These are phyloP conservation scores for Aspergillus bertholletiae DNA, from an alignment of 495 filamentous ascomycete species.

Conservation along the genomic window DNA sequence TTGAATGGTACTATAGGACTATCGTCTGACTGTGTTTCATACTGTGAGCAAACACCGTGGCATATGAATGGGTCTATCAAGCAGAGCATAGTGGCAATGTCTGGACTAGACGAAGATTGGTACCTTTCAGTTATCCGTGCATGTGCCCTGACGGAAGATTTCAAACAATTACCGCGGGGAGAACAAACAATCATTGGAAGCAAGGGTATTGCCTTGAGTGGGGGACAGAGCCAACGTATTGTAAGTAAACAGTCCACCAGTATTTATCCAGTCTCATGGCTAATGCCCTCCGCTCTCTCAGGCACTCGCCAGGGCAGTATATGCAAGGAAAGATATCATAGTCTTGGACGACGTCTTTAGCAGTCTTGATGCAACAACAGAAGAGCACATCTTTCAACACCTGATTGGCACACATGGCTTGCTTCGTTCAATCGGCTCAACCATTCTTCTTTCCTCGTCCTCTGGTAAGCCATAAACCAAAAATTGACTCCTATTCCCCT, in stretches of 20 bases:
- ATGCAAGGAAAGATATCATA: slow-evolving; percentile 50
- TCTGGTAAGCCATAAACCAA: slow-evolving; percentile 23
- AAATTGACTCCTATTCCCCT: neutral
- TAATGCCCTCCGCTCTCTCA: neutral
- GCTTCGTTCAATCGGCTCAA: slow-evolving; percentile 43
- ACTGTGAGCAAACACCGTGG: slow-evolving; percentile 51
- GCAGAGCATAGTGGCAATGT: slow-evolving; percentile 55
- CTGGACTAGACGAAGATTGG: slow-evolving; percentile 48
- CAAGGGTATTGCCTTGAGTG: slow-evolving; percentile 61
- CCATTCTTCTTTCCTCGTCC: slow-evolving; percentile 51
- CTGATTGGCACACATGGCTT: slow-evolving; percentile 55
- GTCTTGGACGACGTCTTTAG: slow-evolving; percentile 60
- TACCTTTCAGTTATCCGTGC: slow-evolving; percentile 62
- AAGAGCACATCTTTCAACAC: slow-evolving; percentile 55
- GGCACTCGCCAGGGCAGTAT: slow-evolving; percentile 56
- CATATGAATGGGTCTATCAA: slow-evolving; percentile 57
- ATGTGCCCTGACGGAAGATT: slow-evolving; percentile 57
- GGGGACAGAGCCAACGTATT: slow-evolving; percentile 65
- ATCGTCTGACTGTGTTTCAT: slow-evolving; percentile 40
- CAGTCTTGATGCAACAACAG: slow-evolving; percentile 57
- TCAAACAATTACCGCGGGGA: slow-evolving; percentile 50
- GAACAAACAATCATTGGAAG: slow-evolving; percentile 61
- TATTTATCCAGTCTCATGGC: neutral
- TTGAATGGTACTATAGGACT: slow-evolving; percentile 38
- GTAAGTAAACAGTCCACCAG: slow-evolving; percentile 17